These are phyloP conservation scores for Dissoconium aciculare DNA, from an alignment of 2,329 filamentous ascomycete species.

Conservation along the genomic window DNA sequence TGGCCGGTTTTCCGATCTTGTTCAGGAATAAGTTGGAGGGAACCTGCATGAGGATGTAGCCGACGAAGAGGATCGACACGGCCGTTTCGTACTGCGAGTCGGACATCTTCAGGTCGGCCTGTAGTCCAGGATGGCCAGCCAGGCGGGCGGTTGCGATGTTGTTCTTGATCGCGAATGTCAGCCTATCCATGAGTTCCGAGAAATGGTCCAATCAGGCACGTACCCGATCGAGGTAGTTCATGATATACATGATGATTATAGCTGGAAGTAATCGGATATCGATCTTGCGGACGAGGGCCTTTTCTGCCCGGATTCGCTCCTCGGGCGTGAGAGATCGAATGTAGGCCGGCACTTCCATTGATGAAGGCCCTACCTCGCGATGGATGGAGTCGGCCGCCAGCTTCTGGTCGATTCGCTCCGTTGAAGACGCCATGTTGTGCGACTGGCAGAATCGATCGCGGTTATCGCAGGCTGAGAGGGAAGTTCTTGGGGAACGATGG, in stretches of 20 bases:
- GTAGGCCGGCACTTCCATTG: conserved; percentile 9
- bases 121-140: conserved; percentile 26
- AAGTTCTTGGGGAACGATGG: no score
- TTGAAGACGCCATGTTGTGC: no score
- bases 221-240: conserved; percentile 49
- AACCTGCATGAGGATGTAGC: conserved; percentile 24
- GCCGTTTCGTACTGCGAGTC: conserved; percentile 33
- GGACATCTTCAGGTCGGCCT: conserved; percentile 31
- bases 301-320: conserved; percentile 29
- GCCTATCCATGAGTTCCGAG: background rate
- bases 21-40: conserved; percentile 26
- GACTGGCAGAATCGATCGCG: no score
- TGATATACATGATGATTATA: conserved; percentile 60
- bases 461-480: no score
- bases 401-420: no score
- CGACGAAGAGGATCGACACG: conserved; percentile 31
- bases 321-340: conserved; percentile 9
- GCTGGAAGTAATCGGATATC: conserved; percentile 53
- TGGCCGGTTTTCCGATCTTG: conserved; percentile 21
- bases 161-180: conserved; percentile 10
- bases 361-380: no score
- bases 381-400: no score
- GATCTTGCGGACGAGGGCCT: conserved; percentile 51
- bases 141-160: conserved; percentile 20
- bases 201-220: no score